A percentile compares a stretch with the other conserved stretches of the same genome.
Conservation (phyloP, 2,329 filamentous ascomycete species). For the Pestalotiopsis sp. region DNA sequence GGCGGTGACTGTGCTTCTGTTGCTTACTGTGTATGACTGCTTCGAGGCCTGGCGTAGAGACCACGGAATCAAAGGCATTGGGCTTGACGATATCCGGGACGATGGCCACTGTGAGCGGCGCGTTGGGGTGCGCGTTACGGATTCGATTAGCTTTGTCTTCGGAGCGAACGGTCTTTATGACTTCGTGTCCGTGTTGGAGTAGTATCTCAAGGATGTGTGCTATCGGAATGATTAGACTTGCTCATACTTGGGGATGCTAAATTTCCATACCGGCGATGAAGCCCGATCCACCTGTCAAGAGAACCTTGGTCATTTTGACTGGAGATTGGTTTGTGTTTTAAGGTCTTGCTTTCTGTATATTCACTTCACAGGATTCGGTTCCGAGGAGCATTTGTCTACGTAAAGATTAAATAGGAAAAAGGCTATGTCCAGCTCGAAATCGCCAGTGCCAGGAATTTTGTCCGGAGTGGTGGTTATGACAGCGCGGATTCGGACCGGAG, state of each 20-base stretch:
- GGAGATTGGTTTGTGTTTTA: not conserved
- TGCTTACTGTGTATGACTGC: not conserved
- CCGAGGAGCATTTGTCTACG: too few relatives aligned
- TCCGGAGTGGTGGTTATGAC: too few relatives aligned
- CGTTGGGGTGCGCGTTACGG: slow-evolving; percentile 10
- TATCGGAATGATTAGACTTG: not conserved
- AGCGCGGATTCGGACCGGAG: too few relatives aligned
- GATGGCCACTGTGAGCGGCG: not conserved
- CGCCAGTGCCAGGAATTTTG: too few relatives aligned
- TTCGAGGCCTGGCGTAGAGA: not conserved
- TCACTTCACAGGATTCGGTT: too few relatives aligned
- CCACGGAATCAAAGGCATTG: not conserved
- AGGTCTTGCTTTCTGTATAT: too few relatives aligned
- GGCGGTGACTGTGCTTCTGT: not conserved
- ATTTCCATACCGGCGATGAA: slow-evolving; percentile 20
- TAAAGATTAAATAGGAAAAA: too few relatives aligned
- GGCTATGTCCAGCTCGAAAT: too few relatives aligned
- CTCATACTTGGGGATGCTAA: not conserved
- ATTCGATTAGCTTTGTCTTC: slow-evolving; percentile 29
- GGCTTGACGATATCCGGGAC: not conserved
- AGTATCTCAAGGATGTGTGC: not conserved
- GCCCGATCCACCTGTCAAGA: slow-evolving; percentile 22
- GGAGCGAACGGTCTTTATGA: slow-evolving; percentile 29
- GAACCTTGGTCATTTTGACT: slow-evolving; percentile 8
- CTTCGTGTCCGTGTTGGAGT: slow-evolving; percentile 16